These are phyloP conservation scores for Fomitopsis pulvina DNA, from an alignment of 768 basidiomycete genomes.

Conservation along the genomic window DNA sequence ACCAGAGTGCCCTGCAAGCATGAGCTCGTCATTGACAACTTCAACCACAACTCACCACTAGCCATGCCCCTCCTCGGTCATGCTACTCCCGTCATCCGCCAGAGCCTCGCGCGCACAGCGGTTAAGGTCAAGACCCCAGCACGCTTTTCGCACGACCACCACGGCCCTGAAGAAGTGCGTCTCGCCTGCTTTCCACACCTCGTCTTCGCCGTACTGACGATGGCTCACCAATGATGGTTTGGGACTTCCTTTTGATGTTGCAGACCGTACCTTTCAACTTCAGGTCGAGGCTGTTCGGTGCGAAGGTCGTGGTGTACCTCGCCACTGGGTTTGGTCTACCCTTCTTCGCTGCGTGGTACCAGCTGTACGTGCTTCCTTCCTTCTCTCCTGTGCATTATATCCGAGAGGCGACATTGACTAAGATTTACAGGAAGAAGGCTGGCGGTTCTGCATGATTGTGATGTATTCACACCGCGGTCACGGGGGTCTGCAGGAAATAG, in stretches of 20 bases:
- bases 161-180: background rate
- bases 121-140: conserved; percentile 8
- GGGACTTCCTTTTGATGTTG: background rate
- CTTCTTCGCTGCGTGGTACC: conserved; percentile 52
- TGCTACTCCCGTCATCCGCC: conserved; percentile 20
- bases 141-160: conserved; percentile 8
- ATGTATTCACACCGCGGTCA: background rate
- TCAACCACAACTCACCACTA: conserved; percentile 4
- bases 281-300: conserved; percentile 25
- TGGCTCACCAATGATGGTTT: background rate
- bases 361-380: conserved; percentile 50
- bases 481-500: background rate
- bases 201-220: background rate
- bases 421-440: conserved; percentile 12
- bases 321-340: conserved; percentile 58
- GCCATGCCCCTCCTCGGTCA: conserved; percentile 20
- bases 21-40: background rate
- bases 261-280: conserved; percentile 30
- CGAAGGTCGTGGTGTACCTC: conserved; percentile 44
- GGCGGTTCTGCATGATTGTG: conserved; percentile 2
- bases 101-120: conserved; percentile 18
- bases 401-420: background rate
- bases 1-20: too few relatives aligned
- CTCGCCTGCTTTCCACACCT: background rate
- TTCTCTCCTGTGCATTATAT: conserved; percentile 34